These are phyloP conservation scores for Geotrichum histeridarum DNA, from an alignment of 1,139 yeast genomes.

Conservation along the genomic window DNA sequence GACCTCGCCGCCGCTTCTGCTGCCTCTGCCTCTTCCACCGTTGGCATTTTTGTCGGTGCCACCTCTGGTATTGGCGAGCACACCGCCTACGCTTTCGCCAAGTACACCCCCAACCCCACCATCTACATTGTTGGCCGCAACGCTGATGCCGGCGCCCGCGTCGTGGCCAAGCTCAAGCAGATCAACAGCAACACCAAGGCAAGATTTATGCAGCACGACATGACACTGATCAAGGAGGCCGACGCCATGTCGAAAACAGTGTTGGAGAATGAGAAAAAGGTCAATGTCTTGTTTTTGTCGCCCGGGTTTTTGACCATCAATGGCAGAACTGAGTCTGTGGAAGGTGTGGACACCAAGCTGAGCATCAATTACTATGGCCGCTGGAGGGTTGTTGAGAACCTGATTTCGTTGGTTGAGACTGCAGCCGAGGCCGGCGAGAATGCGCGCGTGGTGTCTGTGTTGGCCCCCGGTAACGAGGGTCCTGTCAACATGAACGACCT, in stretches of 20 bases:
- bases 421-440: slow-evolving; percentile 29
- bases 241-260: slow-evolving; percentile 26
- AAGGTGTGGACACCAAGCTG: slow-evolving; percentile 32
- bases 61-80: slow-evolving; percentile 35
- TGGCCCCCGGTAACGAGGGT: slow-evolving; percentile 31
- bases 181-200: slow-evolving; percentile 25
- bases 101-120: slow-evolving; percentile 28
- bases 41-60: slow-evolving; percentile 36
- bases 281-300: slow-evolving; percentile 31
- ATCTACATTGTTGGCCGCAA: slow-evolving; percentile 35
- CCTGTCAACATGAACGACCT: slow-evolving; percentile 27
- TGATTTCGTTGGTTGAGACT: slow-evolving; percentile 28
- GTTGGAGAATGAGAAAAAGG: slow-evolving; percentile 25
- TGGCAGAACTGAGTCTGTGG: slow-evolving; percentile 30
- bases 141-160: slow-evolving; percentile 26
- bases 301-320: slow-evolving; percentile 27
- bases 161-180: slow-evolving; percentile 27
- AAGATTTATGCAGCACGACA: slow-evolving; percentile 29
- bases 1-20: background rate
- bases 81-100: slow-evolving; percentile 32
- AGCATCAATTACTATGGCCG: slow-evolving; percentile 33
- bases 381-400: slow-evolving; percentile 28
- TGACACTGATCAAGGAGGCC: slow-evolving; percentile 28
- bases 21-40: slow-evolving; percentile 20
- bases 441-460: slow-evolving; percentile 33